Evolutionary conservation across 106 monocot species (phyloP).

Genomic region (Acorus calamus): DNA sequence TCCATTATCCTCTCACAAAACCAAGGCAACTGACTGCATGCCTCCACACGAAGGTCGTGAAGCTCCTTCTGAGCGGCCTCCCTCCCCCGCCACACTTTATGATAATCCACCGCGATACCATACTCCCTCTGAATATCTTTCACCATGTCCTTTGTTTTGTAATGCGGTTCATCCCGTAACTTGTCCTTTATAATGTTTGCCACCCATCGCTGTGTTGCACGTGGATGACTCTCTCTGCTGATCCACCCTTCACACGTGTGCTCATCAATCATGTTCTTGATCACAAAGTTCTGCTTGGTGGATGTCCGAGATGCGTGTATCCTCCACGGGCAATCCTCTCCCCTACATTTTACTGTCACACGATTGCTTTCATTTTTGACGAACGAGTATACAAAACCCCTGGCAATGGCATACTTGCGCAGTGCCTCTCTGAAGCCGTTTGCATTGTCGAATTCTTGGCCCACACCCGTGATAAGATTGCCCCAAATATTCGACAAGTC

Average conservation of each 20-base stretch:
- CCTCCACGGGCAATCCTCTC: constrained; percentile 77
- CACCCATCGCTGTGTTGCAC: constrained; percentile 84
- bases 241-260: constrained; percentile 59
- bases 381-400: constrained; percentile 69
- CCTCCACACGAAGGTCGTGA: constrained; percentile 68
- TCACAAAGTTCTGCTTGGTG: constrained; percentile 44
- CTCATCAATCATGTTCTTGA: constrained; percentile 65
- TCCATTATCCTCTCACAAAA: constrained; percentile 77
- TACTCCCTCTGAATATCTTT: constrained; percentile 82
- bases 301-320: constrained; percentile 71
- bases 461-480: constrained; percentile 69
- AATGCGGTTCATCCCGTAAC: constrained; percentile 69
- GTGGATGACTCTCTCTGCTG: constrained; percentile 46
- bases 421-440: constrained; percentile 80
- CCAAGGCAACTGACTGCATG: constrained; percentile 71
- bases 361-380: constrained; percentile 78
- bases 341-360: constrained; percentile 70
- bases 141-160: constrained; percentile 83
- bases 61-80: constrained; percentile 83
- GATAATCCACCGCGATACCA: constrained; percentile 80
- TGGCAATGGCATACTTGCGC: constrained; percentile 89
- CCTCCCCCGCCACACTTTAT: constrained; percentile 81
- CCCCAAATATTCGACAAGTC: constrained; percentile 52
- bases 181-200: constrained; percentile 95
- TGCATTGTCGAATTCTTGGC: constrained; percentile 67